Evolutionary conservation across 768 basidiomycete species (phyloP).

Genomic region (Leccinellum albellum): DNA sequence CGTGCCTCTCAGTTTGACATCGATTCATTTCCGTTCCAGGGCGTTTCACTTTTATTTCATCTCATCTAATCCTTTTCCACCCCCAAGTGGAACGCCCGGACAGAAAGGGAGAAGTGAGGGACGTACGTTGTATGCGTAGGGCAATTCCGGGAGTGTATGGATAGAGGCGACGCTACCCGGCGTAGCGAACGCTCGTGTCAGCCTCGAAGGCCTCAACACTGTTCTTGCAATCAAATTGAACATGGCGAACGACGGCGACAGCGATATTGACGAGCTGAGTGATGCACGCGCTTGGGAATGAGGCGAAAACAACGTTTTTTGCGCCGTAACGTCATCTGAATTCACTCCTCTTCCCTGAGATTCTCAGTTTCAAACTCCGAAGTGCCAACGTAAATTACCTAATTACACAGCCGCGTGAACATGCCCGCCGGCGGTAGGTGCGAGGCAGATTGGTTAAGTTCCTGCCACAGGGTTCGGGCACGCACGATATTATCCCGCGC

Average conservation of each 20-base stretch:
- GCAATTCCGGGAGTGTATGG: slow-evolving; percentile 76
- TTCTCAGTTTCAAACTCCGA: no score
- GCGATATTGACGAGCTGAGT: not conserved
- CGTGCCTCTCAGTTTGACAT: not conserved
- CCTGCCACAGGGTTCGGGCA: not conserved
- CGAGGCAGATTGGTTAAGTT: no score
- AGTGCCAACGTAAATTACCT: no score
- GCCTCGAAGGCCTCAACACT: slow-evolving; percentile 36
- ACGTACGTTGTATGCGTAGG: slow-evolving; percentile 75
- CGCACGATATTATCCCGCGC: not conserved
- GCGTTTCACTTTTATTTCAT: not conserved
- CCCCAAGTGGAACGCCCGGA: not conserved
- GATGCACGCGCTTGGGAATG: not conserved
- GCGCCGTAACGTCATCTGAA: slow-evolving; percentile 11
- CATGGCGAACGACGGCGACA: slow-evolving; percentile 33
- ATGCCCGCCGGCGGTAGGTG: no score
- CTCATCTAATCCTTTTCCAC: no score
- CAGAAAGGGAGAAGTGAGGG: not conserved
- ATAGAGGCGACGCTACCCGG: slow-evolving; percentile 41
- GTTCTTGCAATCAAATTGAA: slow-evolving; percentile 42
- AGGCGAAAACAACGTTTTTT: not conserved
- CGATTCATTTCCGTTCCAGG: not conserved
- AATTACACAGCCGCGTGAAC: no score
- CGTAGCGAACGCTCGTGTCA: slow-evolving; percentile 45
- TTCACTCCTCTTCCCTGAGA: no score